Base-by-base conservation (phyloP, 139 green algal species). In the Desmodesmus armatus region DNA sequence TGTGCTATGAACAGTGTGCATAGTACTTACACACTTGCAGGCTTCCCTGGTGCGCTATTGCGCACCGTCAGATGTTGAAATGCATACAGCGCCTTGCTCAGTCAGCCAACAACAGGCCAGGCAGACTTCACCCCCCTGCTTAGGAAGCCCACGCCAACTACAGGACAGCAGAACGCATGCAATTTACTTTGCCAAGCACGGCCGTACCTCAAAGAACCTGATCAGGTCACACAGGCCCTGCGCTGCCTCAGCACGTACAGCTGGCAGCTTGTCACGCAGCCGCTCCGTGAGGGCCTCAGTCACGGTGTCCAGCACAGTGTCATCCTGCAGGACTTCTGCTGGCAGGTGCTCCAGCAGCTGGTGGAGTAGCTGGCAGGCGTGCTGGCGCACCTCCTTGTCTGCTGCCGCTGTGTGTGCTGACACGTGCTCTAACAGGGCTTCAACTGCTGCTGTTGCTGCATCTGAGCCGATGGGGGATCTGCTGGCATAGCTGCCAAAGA, bases 391-490 rank as follows among this genome's bases (percentile, higher is more conserved):
- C 6, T 31, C 37, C 37, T 79, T 78, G 35, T 86, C 80, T 4
- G 60, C 6, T 44, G 67, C 80, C 5, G 40, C 41, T 13, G 71
- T 35, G 31, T 75, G 49, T 17, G 35, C 21, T 11, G 33, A 21
- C 49, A 86, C 33, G 47, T 70, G 67, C 35, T 60, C 29, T 25
- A 86, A 67, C 80, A 86, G 49, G 35, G 70, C 67, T 49, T 86
- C 80, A 3, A 80, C 25, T 3, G 71, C 49, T 33, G 67, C 80
- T 40, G 49, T 49, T 40, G 80, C 80, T 43, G 40, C 49, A 23
- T 78, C 67, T 31, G 31, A 60, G 67, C 63, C 62, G 13, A 23
- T 6, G 27, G 66, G 66, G 7, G 67, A 37, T 21, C 80, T 86
- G 80, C 66, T 63, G 31, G 80, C 80, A 17, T 80, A 67, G 19